Conservation (phyloP, 306 rosid genomes). For the Aeschynomene evenia region DNA sequence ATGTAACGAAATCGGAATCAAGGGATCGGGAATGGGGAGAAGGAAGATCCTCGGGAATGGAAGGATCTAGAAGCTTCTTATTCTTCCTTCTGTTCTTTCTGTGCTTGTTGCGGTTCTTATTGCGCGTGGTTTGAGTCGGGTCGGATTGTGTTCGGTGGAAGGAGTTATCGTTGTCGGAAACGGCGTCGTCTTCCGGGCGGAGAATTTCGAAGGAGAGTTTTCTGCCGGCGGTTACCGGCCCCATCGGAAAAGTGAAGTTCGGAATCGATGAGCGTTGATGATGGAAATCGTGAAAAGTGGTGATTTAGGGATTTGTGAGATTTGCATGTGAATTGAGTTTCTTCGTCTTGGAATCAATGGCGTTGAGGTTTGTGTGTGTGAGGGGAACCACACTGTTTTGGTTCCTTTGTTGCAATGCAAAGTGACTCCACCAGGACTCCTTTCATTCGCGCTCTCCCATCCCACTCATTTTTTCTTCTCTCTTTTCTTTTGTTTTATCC, state of each 20-base stretch:
- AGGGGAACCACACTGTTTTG: too few relatives aligned
- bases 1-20: not conserved
- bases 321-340: not conserved
- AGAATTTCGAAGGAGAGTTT: conserved; percentile 79
- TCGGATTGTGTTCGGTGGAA: conserved; percentile 37
- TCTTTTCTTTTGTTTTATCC: too few relatives aligned
- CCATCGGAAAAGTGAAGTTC: too few relatives aligned
- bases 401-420: too few relatives aligned
- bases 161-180: conserved; percentile 4
- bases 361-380: not conserved
- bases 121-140: conserved; percentile 19
- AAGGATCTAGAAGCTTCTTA: conserved; percentile 38
- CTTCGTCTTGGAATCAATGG: not conserved
- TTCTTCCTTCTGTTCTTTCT: conserved; percentile 44
- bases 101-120: conserved; percentile 64
- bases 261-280: not conserved
- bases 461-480: too few relatives aligned
- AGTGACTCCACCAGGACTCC: too few relatives aligned
- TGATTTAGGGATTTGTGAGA: not conserved
- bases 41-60: conserved; percentile 48
- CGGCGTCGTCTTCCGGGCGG: conserved; percentile 30
- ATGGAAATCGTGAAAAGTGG: not conserved
- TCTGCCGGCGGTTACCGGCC: conserved; percentile 52
- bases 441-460: too few relatives aligned
- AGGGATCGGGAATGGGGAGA: conserved; percentile 9